These are phyloP conservation scores for Leishmania tropica DNA, from an alignment of 208 protist species.

Conservation along the genomic window DNA sequence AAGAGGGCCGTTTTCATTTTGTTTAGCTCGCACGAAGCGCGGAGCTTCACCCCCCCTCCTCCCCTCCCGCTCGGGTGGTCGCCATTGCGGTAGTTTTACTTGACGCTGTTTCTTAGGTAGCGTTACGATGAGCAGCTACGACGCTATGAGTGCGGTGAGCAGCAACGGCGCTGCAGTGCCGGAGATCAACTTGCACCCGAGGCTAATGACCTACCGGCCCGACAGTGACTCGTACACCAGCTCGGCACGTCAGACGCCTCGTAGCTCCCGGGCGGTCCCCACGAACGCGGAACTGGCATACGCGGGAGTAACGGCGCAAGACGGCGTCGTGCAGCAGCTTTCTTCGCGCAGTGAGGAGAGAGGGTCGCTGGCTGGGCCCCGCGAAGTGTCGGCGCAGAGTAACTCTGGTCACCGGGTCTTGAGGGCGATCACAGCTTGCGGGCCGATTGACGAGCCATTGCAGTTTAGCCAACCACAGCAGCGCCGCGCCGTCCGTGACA, in stretches of 20 bases:
- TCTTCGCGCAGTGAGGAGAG: slow-evolving; percentile 30
- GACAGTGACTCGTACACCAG: slow-evolving; percentile 13
- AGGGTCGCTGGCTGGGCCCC: slow-evolving; percentile 40
- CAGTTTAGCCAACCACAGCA: slow-evolving; percentile 16
- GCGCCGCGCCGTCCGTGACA: slow-evolving; percentile 1
- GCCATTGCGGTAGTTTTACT: background rate
- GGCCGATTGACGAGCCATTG: slow-evolving; percentile 2
- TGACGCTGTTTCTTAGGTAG: background rate
- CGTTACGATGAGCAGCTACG: slow-evolving; percentile 20
- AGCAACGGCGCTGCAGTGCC: slow-evolving; percentile 5
- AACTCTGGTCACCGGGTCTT: slow-evolving; percentile 4
- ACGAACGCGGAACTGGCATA: slow-evolving; percentile 22
- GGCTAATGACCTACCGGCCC: slow-evolving; percentile 51
- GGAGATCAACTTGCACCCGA: slow-evolving; percentile 41
- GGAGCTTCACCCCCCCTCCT: background rate
- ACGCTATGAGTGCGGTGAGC: background rate
- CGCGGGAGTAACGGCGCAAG: slow-evolving; percentile 31
- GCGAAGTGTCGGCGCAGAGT: slow-evolving; percentile 13
- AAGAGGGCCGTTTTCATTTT: background rate
- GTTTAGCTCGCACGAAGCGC: background rate
- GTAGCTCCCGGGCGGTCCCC: slow-evolving; percentile 8
- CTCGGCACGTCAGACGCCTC: slow-evolving; percentile 15
- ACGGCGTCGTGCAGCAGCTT: slow-evolving; percentile 53
- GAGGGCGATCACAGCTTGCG: background rate
- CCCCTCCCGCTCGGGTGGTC: background rate